These are phyloP conservation scores for Aspergillus sp. DNA, from an alignment of 2,329 filamentous ascomycete species.

Conservation along the genomic window DNA sequence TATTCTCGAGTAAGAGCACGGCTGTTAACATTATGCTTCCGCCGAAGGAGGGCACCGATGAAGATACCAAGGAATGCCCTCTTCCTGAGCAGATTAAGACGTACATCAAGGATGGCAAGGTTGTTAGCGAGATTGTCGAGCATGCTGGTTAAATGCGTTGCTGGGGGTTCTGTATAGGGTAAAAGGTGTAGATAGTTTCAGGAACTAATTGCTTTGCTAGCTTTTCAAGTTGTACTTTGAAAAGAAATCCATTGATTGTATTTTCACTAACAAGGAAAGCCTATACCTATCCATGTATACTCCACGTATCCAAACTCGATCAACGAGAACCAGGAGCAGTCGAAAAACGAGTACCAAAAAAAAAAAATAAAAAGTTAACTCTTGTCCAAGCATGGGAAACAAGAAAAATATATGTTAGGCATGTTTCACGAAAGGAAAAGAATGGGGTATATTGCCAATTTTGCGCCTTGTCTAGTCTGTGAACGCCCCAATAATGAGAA, in stretches of 20 bases:
- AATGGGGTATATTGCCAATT: slow-evolving; percentile 4
- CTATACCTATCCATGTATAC: no score
- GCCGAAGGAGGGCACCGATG: slow-evolving; percentile 58
- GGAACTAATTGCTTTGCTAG: no score
- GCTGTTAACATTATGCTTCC: slow-evolving; percentile 82
- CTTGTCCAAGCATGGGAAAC: no score
- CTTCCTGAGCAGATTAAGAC: slow-evolving; percentile 85
- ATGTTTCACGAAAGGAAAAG: neutral
- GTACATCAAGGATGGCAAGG: slow-evolving; percentile 66
- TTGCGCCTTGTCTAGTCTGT: neutral
- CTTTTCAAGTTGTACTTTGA: no score
- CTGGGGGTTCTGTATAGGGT: neutral
- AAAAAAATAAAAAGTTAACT: no score
- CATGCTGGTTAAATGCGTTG: slow-evolving; percentile 63
- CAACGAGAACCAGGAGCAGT: no score
- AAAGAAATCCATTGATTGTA: neutral
- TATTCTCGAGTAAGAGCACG: slow-evolving; percentile 84
- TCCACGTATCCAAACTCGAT: no score
- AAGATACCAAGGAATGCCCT: slow-evolving; percentile 80
- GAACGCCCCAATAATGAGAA: neutral
- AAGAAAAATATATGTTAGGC: neutral
- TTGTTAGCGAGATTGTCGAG: slow-evolving; percentile 92
- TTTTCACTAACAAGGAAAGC: neutral
- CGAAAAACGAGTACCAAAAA: no score
- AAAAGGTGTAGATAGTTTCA: no score